These are phyloP conservation scores for Hyphodiscus sp. DNA, from an alignment of 2,329 filamentous ascomycete genomes.

Conservation along the genomic window DNA sequence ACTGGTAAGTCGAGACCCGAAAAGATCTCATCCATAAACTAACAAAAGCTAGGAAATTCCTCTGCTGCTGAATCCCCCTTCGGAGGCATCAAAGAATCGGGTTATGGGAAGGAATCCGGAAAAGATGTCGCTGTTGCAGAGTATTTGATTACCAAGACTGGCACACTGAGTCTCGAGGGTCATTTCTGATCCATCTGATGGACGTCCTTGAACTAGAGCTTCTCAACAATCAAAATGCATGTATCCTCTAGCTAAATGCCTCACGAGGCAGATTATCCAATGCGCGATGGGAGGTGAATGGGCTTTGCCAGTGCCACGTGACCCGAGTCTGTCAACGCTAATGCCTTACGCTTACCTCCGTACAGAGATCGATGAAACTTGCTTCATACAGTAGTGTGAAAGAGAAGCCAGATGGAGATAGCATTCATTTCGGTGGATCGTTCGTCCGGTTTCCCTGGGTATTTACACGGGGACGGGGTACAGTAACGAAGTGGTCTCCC, in stretches of 20 bases:
- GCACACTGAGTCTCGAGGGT: constrained; percentile 53
- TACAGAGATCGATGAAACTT: too few species aligned
- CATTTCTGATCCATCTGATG: constrained; percentile 43
- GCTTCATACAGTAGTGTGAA: too few species aligned
- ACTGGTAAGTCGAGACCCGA: constrained; percentile 38
- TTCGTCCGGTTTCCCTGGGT: too few species aligned
- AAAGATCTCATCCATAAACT: background rate
- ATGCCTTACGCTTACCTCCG: too few species aligned
- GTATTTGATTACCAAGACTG: constrained; percentile 59
- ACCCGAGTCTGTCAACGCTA: background rate
- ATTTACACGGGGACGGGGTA: too few species aligned
- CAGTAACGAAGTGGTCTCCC: too few species aligned
- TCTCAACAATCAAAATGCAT: background rate
- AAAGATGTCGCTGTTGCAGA: constrained; percentile 60
- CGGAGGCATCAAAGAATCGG: constrained; percentile 61
- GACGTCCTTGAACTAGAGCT: too few species aligned
- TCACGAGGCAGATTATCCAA: background rate
- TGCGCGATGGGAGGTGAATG: too few species aligned
- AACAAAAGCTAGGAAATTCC: constrained; percentile 42
- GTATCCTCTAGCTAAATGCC: background rate
- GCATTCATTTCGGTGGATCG: too few species aligned
- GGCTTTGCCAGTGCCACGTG: background rate
- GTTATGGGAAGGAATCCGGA: constrained; percentile 61
- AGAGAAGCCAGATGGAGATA: too few species aligned
- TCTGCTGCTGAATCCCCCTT: constrained; percentile 62